phyloP scores from a whole-genome alignment of 129 eudicot genomes.

The Ambrosia artemisiifolia region DNA sequence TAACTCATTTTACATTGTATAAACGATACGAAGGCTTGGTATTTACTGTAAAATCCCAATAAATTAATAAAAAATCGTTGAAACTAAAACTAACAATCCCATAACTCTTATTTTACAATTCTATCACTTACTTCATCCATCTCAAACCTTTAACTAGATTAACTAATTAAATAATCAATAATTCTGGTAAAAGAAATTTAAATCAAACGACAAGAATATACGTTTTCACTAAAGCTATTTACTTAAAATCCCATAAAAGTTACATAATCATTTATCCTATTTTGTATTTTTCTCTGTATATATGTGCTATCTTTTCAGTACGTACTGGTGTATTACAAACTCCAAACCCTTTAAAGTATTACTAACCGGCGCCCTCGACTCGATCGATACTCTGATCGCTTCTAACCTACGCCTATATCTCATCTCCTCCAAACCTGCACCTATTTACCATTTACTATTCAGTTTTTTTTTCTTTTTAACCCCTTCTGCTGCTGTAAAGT shows the following conservation, averaged over 20 bases:
- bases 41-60: no score
- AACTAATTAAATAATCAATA: no score
- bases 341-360: slow-evolving; percentile 15
- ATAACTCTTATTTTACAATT: no score
- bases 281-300: background rate
- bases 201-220: background rate
- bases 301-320: background rate
- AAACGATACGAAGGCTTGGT: no score
- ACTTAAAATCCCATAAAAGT: background rate
- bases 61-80: no score
- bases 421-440: background rate
- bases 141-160: no score
- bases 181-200: background rate
- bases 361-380: slow-evolving; percentile 30
- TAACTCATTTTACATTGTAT: no score
- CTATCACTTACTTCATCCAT: no score
- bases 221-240: background rate
- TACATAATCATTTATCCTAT: background rate
- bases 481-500: background rate
- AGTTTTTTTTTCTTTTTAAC: background rate
- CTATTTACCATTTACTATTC: background rate
- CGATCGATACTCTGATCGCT: slow-evolving; percentile 19
- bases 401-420: slow-evolving; percentile 29
- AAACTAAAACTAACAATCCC: no score
- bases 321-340: background rate